phyloP scores from a whole-genome alignment of 2,329 filamentous ascomycete genomes.

The Boeremia lycopersici region DNA sequence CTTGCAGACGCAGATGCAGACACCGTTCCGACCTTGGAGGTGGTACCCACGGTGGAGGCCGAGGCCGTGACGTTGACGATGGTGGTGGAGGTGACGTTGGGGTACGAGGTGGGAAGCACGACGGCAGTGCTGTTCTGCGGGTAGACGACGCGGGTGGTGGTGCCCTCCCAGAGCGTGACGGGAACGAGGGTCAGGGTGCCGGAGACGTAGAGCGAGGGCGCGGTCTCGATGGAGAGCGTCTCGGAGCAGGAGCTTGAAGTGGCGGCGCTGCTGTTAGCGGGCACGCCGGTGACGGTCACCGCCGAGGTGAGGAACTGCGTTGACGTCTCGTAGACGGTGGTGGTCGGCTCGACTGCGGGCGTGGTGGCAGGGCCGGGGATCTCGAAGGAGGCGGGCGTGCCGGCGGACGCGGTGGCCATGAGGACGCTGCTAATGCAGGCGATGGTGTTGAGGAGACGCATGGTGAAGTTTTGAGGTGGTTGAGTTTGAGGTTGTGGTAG shows the following conservation, averaged over 20 bases:
- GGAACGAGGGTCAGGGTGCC: neutral
- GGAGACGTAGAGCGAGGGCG: neutral
- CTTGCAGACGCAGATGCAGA: neutral
- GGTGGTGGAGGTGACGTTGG: neutral
- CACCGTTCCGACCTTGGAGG: neutral
- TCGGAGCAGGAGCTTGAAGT: neutral
- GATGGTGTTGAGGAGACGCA: neutral
- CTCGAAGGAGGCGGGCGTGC: conserved; percentile 1
- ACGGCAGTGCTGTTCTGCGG: conserved; percentile 9
- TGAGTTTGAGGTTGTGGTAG: too few relatives aligned
- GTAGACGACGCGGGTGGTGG: conserved; percentile 5
- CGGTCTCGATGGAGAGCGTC: neutral
- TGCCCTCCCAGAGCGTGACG: conserved; percentile 9
- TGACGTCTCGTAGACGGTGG: conserved; percentile 10
- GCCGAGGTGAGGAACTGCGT: conserved; percentile 1
- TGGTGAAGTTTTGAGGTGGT: neutral
- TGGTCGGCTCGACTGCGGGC: neutral
- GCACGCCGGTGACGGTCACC: neutral
- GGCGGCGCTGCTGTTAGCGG: neutral
- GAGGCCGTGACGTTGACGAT: neutral
- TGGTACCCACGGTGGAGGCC: neutral
- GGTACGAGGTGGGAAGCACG: neutral
- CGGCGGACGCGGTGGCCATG: conserved; percentile 1
- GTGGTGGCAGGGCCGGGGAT: neutral
- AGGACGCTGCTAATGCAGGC: conserved; percentile 6